These are phyloP conservation scores for Phytopythium vexans DNA, from an alignment of 352 stramenopile species.

Conservation along the genomic window DNA sequence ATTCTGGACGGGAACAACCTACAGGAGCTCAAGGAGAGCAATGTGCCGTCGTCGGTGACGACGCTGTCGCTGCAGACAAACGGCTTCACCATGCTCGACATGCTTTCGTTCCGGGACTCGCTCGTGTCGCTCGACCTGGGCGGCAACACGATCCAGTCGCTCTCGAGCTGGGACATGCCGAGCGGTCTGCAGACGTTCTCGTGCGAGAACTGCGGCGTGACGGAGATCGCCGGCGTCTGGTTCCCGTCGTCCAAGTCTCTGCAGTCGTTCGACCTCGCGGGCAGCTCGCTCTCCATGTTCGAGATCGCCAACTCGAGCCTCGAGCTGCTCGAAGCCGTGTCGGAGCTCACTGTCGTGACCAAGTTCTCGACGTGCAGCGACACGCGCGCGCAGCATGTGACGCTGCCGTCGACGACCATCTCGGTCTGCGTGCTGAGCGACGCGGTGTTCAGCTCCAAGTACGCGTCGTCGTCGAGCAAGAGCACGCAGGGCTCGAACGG, in stretches of 20 bases:
- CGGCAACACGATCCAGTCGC: constrained; percentile 21
- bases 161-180: constrained; percentile 28
- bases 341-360: constrained; percentile 27
- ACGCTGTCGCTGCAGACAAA: constrained; percentile 4
- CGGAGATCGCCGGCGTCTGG: constrained; percentile 16
- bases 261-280: constrained; percentile 23
- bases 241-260: constrained; percentile 16
- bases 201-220: constrained; percentile 29
- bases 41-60: neutral
- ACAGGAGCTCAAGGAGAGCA: neutral
- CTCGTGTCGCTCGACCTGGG: constrained; percentile 23
- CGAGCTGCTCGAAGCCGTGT: constrained; percentile 16
- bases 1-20: constrained; percentile 6
- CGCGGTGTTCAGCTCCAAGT: constrained; percentile 23
- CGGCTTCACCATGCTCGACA: neutral
- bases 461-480: constrained; percentile 7
- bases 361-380: constrained; percentile 20
- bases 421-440: constrained; percentile 29
- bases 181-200: constrained; percentile 23
- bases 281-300: constrained; percentile 24
- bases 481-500: constrained; percentile 6
- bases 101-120: constrained; percentile 4
- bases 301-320: constrained; percentile 31
- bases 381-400: constrained; percentile 12
- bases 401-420: constrained; percentile 7